Evolutionary conservation across 2,329 filamentous ascomycete species (phyloP), one percentile per base, ranked within the genome.

Genomic region (Aspergillus piperis): DNA sequence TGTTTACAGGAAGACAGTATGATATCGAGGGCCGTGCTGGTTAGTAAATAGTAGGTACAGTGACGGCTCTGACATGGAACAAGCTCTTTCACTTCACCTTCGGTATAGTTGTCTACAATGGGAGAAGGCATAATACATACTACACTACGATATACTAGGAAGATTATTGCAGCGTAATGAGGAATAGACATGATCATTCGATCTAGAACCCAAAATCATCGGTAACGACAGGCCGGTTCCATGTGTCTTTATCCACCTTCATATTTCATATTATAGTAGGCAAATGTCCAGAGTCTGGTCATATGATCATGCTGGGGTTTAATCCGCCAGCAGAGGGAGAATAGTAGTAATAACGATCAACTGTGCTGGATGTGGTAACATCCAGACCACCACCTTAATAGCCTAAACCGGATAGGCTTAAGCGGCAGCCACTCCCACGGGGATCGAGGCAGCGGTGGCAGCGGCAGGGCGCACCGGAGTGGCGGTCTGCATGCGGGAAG

Each of bases 391-490:
- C 32, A 36, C 32, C 10, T 36, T 36, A 36, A 2, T 36, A 36
- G 32, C 11, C 32, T 36, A 11, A 13, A 36, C 11, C 4, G 39
- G n/a, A 44, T 4, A 32, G 23, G 30, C 32, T 59, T 73, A 76
- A 23, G 70, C 32, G 10, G 32, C 73, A 38, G 68, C 69, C 39
- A 71, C 72, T 21, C 70, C 70, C 19, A 74, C 62, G 4, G 71
- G 66, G 41, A 67, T 65, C 10, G 68, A 65, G 53, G 64, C 61
- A 48, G 68, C 60, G 38, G 68, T 60, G 38, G 68, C 64, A 17
- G 63, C 66, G 19, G 66, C 64, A 54, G 68, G 60, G 30, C 62
- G 57, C 38, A 67, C 48, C 27, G 68, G 58, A 47, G 62, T 61
- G 27, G 62, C 66, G 23, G 71, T 67, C 66, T 72, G 68, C 67